Conservation (phyloP, 495 filamentous ascomycete genomes). For the Penicillium arizonense region DNA sequence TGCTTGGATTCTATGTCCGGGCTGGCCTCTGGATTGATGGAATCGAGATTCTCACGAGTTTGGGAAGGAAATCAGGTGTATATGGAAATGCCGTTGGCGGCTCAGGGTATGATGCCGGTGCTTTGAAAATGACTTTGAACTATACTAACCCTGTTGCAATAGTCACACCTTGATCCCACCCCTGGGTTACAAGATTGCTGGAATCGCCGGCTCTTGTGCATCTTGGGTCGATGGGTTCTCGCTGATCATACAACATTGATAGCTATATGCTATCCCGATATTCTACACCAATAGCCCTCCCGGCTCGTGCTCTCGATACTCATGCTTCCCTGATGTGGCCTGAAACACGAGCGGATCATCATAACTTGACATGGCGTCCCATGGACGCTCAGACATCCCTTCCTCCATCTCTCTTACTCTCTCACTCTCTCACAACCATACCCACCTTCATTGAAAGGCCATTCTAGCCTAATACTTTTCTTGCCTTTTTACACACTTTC, state of each 20-base stretch:
- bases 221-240: conserved; percentile 88
- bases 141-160: conserved; percentile 19
- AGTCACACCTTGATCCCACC: conserved; percentile 91
- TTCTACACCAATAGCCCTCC: neutral
- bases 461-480: conserved; percentile 2
- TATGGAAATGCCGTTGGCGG: conserved; percentile 84
- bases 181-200: conserved; percentile 83
- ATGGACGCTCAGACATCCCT: neutral
- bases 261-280: neutral
- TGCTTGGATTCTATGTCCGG: conserved; percentile 84
- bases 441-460: neutral
- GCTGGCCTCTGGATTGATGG: conserved; percentile 86
- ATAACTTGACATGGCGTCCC: neutral
- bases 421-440: no score
- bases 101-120: conserved; percentile 61
- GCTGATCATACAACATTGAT: conserved; percentile 73
- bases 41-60: conserved; percentile 85
- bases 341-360: neutral
- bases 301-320: neutral
- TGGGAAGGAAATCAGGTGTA: conserved; percentile 78
- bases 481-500: conserved; percentile 2
- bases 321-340: neutral
- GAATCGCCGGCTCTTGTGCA: conserved; percentile 78
- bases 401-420: neutral
- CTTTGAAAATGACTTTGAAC: neutral